Conservation (phyloP, 345 rosid species). For the Dipteronia sinensis region DNA sequence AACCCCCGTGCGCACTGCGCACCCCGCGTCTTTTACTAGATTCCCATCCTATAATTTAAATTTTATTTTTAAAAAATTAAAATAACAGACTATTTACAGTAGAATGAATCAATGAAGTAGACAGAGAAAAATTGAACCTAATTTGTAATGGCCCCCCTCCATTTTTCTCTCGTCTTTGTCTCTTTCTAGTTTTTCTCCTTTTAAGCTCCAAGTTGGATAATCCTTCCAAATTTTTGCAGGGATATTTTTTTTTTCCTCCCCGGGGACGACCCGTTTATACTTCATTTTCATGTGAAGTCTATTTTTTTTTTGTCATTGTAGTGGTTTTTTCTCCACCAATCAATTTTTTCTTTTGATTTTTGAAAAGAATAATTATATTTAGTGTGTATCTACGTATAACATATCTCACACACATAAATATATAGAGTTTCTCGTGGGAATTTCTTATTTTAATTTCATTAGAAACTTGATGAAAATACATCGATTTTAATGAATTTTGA, state of each 20-base stretch:
- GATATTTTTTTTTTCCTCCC: slow-evolving; percentile 16
- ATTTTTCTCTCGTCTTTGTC: slow-evolving; percentile 29
- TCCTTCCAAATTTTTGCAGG: slow-evolving; percentile 17
- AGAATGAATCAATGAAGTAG: neutral
- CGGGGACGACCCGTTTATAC: neutral
- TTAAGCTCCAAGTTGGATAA: slow-evolving; percentile 30
- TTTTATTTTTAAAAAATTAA: neutral
- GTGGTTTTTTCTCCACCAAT: too few relatives aligned
- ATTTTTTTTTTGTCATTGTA: too few relatives aligned
- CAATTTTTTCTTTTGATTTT: too few relatives aligned
- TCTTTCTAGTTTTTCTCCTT: slow-evolving; percentile 30
- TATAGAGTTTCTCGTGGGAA: too few relatives aligned
- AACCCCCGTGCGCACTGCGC: slow-evolving; percentile 27
- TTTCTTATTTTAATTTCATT: too few relatives aligned
- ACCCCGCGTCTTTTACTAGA: slow-evolving; percentile 13
- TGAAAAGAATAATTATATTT: too few relatives aligned
- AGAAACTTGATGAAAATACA: too few relatives aligned
- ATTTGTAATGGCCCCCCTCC: slow-evolving; percentile 36
- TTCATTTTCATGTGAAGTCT: slow-evolving; percentile 3
- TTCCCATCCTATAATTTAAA: neutral
- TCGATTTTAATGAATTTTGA: too few relatives aligned
- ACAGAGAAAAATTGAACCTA: slow-evolving; percentile 20
- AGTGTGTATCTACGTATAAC: too few relatives aligned
- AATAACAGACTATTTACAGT: neutral
- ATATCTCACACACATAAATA: too few relatives aligned